Evolutionary conservation across 805 yeast species (phyloP).

Genomic region (Kodamaea leandrae): DNA sequence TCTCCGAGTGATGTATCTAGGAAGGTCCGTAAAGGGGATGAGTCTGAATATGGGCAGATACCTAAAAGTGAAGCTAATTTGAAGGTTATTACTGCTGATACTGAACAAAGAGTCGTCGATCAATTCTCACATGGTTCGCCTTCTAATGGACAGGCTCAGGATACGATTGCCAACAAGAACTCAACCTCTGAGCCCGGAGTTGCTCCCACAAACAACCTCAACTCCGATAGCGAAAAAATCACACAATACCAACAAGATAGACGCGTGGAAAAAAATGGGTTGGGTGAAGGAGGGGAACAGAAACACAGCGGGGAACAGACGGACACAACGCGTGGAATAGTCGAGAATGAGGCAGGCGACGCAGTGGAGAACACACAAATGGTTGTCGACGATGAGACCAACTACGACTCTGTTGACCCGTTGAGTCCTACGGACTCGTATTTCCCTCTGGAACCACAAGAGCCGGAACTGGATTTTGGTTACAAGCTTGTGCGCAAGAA

Average conservation of each 20-base stretch:
- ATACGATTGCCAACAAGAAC: too few relatives aligned
- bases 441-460: background rate
- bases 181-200: too few relatives aligned
- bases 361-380: too few relatives aligned
- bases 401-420: background rate
- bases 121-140: too few relatives aligned
- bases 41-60: too few relatives aligned
- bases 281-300: background rate
- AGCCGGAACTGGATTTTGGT: background rate
- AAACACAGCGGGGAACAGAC: background rate
- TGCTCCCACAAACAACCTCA: slow-evolving; percentile 1
- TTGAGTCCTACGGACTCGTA: background rate
- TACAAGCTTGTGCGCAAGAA: slow-evolving; percentile 66
- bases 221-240: slow-evolving; percentile 4
- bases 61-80: too few relatives aligned
- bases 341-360: slow-evolving; percentile 5
- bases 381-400: too few relatives aligned
- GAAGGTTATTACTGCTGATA: too few relatives aligned
- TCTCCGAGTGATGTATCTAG: too few relatives aligned
- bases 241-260: background rate
- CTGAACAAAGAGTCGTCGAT: too few relatives aligned
- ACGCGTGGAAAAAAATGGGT: background rate
- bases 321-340: background rate
- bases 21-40: too few relatives aligned
- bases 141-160: too few relatives aligned